Evolutionary conservation across 805 yeast species (phyloP).

Genomic region (Barnettozyma sucrosica): DNA sequence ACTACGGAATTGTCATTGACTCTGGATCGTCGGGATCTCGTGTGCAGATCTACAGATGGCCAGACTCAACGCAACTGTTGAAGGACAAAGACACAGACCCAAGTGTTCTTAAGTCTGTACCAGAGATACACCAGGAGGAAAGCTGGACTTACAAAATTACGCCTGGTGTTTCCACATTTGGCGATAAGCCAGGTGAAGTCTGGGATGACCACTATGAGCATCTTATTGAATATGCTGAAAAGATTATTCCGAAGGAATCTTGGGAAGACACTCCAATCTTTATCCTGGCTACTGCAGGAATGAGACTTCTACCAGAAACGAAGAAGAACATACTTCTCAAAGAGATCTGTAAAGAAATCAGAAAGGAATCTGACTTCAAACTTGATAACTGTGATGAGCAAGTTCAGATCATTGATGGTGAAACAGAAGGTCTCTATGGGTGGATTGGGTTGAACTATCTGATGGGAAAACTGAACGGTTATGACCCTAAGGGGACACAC

Average conservation of each 20-base stretch:
- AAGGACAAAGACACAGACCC: conserved; percentile 28
- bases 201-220: conserved; percentile 69
- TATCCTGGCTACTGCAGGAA: conserved; percentile 95
- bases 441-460: conserved; percentile 91
- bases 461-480: conserved; percentile 54
- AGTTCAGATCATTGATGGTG: conserved; percentile 87
- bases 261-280: conserved; percentile 74
- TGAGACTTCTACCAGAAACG: conserved; percentile 65
- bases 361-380: conserved; percentile 50
- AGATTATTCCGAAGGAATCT: conserved; percentile 57
- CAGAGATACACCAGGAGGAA: conserved; percentile 55
- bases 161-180: conserved; percentile 81
- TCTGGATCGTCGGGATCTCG: conserved; percentile 96
- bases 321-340: conserved; percentile 49
- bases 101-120: conserved; percentile 48
- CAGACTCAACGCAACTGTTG: conserved; percentile 38
- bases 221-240: conserved; percentile 62
- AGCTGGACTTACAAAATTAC: conserved; percentile 67
- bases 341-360: conserved; percentile 55
- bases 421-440: conserved; percentile 90
- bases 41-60: conserved; percentile 79
- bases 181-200: conserved; percentile 44
- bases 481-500: conserved; percentile 35
- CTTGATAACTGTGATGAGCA: conserved; percentile 55
- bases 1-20: conserved; percentile 86